Conservation (phyloP, 2,329 filamentous ascomycete genomes). For the Pseudocercospora ulei region DNA sequence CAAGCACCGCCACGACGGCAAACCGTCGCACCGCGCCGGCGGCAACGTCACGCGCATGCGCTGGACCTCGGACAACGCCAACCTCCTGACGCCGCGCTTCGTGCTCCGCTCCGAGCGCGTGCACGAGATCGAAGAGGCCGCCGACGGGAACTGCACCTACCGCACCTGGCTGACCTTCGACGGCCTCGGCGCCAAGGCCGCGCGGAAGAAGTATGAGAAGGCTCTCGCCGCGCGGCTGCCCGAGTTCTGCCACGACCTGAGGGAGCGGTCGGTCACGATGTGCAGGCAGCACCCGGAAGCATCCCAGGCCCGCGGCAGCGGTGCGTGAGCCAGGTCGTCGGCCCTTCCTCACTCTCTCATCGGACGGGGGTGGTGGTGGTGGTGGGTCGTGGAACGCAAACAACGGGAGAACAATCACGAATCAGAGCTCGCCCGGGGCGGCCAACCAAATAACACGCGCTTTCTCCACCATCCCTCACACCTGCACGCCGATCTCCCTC, state of each 20-base stretch:
- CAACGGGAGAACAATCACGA: no score
- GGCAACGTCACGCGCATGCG: conserved; percentile 30
- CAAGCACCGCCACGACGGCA: conserved; percentile 22
- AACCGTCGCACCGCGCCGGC: conserved; percentile 14
- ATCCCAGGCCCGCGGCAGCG: no score
- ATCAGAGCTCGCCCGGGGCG: no score
- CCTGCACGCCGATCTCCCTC: conserved; percentile 1
- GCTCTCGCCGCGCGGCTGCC: conserved; percentile 28
- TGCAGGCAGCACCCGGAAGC: conserved; percentile 2
- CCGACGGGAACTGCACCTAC: conserved; percentile 31
- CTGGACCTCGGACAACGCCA: conserved; percentile 31
- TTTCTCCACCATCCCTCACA: no score
- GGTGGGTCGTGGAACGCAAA: no score
- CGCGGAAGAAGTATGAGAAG: conserved; percentile 38
- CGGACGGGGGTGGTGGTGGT: no score
- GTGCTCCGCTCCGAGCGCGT: conserved; percentile 40
- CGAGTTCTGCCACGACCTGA: conserved; percentile 14
- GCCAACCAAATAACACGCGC: no score
- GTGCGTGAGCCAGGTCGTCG: no score
- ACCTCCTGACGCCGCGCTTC: conserved; percentile 26
- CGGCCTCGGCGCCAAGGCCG: conserved; percentile 37
- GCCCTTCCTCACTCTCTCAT: no score
- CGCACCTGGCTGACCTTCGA: conserved; percentile 42
- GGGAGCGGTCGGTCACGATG: conserved; percentile 10
- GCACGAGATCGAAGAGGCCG: conserved; percentile 41